phyloP scores from a whole-genome alignment of 1,284 basidiomycete species.

The Tilletia caries region DNA sequence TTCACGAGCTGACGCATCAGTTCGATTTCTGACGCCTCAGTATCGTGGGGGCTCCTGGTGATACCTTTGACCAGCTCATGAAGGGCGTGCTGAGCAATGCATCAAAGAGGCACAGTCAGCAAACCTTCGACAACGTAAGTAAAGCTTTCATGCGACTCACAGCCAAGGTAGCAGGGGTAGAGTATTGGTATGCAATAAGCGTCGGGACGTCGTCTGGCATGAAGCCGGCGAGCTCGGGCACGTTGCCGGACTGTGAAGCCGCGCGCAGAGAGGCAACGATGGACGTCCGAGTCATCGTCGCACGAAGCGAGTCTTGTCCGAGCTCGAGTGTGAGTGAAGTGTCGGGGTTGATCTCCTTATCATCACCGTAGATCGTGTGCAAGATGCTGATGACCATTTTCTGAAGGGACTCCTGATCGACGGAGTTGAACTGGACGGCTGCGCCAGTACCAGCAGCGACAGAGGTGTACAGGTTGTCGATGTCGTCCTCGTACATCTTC shows the following conservation, averaged over 20 bases:
- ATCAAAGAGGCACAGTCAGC: background rate
- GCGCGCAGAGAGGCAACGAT: background rate
- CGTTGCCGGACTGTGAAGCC: background rate
- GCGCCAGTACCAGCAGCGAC: background rate
- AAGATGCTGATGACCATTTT: background rate
- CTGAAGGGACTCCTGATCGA: background rate
- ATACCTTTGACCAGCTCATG: background rate
- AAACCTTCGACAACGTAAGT: too few species aligned
- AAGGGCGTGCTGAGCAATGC: background rate
- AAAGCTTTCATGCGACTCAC: too few species aligned
- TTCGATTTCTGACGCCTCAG: background rate
- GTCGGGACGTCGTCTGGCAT: background rate
- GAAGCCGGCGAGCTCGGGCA: background rate
- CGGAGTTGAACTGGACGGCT: background rate
- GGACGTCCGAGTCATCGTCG: background rate
- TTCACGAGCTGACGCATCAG: background rate
- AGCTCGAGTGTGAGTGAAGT: slow-evolving; percentile 1
- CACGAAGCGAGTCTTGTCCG: slow-evolving; percentile 9
- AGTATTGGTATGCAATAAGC: background rate
- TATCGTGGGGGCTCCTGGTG: background rate
- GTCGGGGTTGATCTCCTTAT: background rate
- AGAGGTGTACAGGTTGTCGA: background rate
- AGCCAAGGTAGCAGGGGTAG: background rate
- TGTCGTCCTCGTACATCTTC: background rate
- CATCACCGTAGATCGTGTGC: background rate